Evolutionary conservation across 192 early-diverging fungal genomes (phyloP), one percentile per base, ranked within the genome.

Genomic region (Ramicandelaber brevisporus): DNA sequence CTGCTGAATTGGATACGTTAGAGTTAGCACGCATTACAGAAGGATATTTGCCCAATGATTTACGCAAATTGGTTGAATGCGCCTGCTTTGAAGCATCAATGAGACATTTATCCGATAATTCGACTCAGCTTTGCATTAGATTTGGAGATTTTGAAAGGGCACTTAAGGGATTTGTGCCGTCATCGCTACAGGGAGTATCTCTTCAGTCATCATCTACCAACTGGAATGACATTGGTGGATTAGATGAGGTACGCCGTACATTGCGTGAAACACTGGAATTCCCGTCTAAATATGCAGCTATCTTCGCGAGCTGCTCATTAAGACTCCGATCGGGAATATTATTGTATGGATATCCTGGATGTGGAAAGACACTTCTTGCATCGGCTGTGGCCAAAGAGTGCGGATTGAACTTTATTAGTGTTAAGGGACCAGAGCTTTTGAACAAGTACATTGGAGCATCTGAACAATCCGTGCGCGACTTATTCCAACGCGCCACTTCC

Each of bases 401-500:
- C 36, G 89, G 89, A 6, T 45, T 98, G 19, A 92, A 90, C 41
- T 93, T 95, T 43, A 92, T 98, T 38, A 73, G 68, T 28, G 82
- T 87, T 39, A 98, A 98, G 46, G 92, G 92, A 6, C 92, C 92
- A 1, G 89, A 98, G 41, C 59, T 98, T 18, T 46, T 98, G 26
- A 95, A 93, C 53, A 98, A 95, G 63, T 98, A 98, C 43, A 98
- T 98, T 49, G 92, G 92, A 23, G 81, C 83, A 10, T 86, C 81
- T 41, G 92, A 98, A 53, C 82, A 90, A 38, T 63, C 73, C 0
- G 89, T 85, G 21, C 65, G 92, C 17, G 87, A 95, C 40, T 48
- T 98, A 20, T 98, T 98, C 52, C 77, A 84, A 33, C 64, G 89
- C 9, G 92, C 92, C 3, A 68, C 71, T 36, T 78, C 83, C 1